These are phyloP conservation scores for Ochetophila trinervis DNA, from an alignment of 306 rosid genomes.

Conservation along the genomic window DNA sequence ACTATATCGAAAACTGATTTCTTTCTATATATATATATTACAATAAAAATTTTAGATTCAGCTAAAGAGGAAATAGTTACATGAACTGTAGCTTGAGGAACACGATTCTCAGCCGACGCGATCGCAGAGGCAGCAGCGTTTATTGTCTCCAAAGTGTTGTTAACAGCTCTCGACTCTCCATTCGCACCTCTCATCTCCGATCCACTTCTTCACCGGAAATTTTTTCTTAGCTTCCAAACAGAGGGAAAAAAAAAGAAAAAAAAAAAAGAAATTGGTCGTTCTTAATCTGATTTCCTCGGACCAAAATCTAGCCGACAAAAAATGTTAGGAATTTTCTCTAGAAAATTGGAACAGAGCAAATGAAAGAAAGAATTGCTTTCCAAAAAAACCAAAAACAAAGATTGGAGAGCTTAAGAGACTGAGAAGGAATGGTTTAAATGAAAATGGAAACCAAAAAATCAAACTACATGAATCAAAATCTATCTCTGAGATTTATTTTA, in stretches of 20 bases:
- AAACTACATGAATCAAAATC: neutral
- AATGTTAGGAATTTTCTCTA: neutral
- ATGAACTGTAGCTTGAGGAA: constrained; percentile 55
- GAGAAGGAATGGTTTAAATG: constrained; percentile 21
- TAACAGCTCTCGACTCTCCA: constrained; percentile 40
- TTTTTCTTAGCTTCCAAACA: too few species aligned
- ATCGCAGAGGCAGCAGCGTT: constrained; percentile 94
- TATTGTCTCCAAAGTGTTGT: constrained; percentile 69
- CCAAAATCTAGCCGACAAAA: constrained; percentile 10
- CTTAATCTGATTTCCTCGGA: neutral
- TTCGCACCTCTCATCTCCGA: constrained; percentile 45
- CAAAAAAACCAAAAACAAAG: neutral
- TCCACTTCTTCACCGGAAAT: neutral
- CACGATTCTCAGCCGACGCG: constrained; percentile 59
- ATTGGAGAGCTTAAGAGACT: constrained; percentile 6
- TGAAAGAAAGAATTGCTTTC: neutral
- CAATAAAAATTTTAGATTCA: neutral
- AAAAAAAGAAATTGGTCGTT: too few species aligned
- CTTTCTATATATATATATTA: neutral
- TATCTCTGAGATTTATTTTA: neutral
- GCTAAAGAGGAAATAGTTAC: constrained; percentile 23
- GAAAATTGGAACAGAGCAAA: neutral
- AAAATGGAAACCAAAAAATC: constrained; percentile 3
- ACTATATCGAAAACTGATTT: neutral
- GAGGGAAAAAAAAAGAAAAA: too few species aligned